A percentile compares a stretch with the other conserved stretches of the same genome.
Evolutionary conservation across 2,329 filamentous ascomycete genomes (phyloP).

Genomic region (Verticillium dahliae): DNA sequence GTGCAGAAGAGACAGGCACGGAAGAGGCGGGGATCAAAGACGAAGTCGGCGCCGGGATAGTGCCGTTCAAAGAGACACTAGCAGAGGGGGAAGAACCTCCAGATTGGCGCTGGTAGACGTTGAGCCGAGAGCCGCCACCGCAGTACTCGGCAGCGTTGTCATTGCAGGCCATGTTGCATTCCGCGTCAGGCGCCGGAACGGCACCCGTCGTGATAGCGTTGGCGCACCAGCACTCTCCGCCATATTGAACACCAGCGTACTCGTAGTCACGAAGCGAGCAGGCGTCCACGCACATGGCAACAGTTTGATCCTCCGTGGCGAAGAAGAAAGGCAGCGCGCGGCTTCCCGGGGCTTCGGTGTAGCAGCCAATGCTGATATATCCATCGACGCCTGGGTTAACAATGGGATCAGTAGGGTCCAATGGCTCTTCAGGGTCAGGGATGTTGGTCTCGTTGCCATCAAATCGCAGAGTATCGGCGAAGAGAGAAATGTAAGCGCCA

Average conservation of each 20-base stretch:
- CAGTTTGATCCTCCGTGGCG: conserved; percentile 13
- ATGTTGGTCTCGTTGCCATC: conserved; percentile 19
- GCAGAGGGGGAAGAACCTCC: conserved; percentile 1
- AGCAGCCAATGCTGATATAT: conserved; percentile 9
- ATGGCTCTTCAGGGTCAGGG: conserved; percentile 8
- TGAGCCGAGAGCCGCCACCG: conserved; percentile 25
- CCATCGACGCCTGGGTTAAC: conserved; percentile 30
- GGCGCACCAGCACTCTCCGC: conserved; percentile 32
- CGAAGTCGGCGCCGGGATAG: not conserved
- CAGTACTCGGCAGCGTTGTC: conserved; percentile 29
- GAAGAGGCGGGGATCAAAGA: not conserved
- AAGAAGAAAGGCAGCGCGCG: conserved; percentile 14
- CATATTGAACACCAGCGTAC: conserved; percentile 30
- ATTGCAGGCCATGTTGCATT: conserved; percentile 28
- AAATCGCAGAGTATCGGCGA: conserved; percentile 27
- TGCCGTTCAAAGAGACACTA: conserved; percentile 1
- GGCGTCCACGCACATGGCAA: conserved; percentile 17
- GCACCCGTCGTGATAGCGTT: conserved; percentile 20
- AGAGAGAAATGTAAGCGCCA: conserved; percentile 40
- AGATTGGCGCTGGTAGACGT: conserved; percentile 22
- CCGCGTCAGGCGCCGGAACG: conserved; percentile 17
- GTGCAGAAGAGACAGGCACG: not conserved
- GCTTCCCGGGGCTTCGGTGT: conserved; percentile 13
- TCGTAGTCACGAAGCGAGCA: conserved; percentile 20
- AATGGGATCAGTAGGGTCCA: conserved; percentile 15